Percentiles rank a stretch among this genome's conserved stretches.
Conservation (phyloP, 805 yeast species). For the Candida broadrunensis region DNA sequence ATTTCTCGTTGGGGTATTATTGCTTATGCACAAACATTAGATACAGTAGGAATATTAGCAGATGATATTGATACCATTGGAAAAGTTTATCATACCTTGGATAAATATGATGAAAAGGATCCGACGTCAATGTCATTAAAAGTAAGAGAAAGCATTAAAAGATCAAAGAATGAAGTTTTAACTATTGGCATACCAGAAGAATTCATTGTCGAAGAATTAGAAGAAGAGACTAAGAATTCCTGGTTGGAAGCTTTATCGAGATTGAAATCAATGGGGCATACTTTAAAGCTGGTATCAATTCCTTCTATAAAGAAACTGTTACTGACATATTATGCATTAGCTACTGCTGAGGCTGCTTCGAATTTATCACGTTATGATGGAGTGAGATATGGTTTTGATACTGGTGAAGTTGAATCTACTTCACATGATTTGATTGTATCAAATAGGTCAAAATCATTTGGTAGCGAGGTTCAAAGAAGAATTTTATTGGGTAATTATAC, state of each 20-base stretch:
- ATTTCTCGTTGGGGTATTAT: conserved; percentile 89
- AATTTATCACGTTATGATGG: conserved; percentile 91
- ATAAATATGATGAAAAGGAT: conserved; percentile 67
- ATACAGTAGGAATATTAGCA: conserved; percentile 85
- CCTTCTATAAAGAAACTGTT: conserved; percentile 66
- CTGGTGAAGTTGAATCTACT: conserved; percentile 12
- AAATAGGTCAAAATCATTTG: conserved; percentile 69
- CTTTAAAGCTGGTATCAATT: conserved; percentile 61
- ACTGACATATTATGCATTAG: conserved; percentile 82
- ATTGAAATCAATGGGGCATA: conserved; percentile 48
- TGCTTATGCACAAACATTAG: conserved; percentile 90
- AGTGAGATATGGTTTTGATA: conserved; percentile 70
- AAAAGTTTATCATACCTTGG: conserved; percentile 53
- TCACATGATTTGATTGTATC: conserved; percentile 19
- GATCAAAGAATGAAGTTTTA: conserved; percentile 14
- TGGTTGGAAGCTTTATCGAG: conserved; percentile 46
- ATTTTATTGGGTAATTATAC: conserved; percentile 85
- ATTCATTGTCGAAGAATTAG: conserved; percentile 54
- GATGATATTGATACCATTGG: conserved; percentile 42
- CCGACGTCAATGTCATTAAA: conserved; percentile 60
- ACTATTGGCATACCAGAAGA: conserved; percentile 76
- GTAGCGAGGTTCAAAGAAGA: conserved; percentile 79
- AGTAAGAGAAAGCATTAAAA: conserved; percentile 26
- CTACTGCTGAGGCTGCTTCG: conserved; percentile 93
- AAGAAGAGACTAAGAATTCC: conserved; percentile 40